Conservation (phyloP, 163 green algal genomes). For the Chlamydomonas reinhardtii region DNA sequence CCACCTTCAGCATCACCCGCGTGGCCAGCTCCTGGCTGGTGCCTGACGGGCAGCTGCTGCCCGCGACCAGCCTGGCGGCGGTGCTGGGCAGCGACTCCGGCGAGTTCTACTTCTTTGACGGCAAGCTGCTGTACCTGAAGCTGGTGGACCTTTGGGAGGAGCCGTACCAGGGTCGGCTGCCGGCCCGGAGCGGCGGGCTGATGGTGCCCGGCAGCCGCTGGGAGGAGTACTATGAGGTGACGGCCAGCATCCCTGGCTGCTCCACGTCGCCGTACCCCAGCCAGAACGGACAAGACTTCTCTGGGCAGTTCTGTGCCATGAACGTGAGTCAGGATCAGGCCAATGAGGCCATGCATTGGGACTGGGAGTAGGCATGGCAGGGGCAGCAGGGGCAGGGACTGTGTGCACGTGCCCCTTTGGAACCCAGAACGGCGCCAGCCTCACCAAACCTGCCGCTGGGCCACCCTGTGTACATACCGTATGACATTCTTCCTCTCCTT, state of each 20-base stretch:
- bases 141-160: slow-evolving; percentile 10
- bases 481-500: neutral
- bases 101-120: slow-evolving; percentile 53
- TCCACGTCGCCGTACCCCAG: too few species aligned
- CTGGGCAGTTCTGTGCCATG: slow-evolving; percentile 30
- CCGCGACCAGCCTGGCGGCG: slow-evolving; percentile 38
- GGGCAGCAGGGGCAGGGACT: too few species aligned
- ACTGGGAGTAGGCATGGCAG: neutral
- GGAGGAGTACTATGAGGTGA: neutral
- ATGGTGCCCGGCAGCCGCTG: slow-evolving; percentile 5
- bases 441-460: too few species aligned
- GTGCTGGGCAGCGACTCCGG: slow-evolving; percentile 33
- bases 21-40: slow-evolving; percentile 5
- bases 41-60: neutral
- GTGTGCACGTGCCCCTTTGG: too few species aligned
- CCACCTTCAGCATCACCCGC: slow-evolving; percentile 34
- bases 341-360: neutral
- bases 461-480: neutral
- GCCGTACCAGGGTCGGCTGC: neutral
- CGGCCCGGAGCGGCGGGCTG: neutral
- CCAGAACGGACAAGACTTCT: neutral
- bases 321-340: neutral
- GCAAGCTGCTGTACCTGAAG: slow-evolving; percentile 59
- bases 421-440: too few species aligned
- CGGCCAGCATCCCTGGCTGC: neutral